phyloP scores from a whole-genome alignment of 306 rosid genomes.

The Arachis hypogaea region DNA sequence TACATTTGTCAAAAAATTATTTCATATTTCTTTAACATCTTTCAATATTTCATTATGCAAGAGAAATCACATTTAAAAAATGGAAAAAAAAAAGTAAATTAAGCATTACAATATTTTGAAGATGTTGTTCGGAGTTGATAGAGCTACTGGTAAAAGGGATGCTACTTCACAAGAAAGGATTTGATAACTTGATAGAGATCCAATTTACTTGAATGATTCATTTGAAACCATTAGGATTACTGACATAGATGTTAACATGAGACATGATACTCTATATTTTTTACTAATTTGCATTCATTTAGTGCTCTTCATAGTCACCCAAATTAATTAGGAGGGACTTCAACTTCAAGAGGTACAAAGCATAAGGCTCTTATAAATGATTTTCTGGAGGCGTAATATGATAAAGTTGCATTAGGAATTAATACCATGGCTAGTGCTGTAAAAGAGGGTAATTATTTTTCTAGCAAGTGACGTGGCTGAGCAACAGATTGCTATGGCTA shows the following conservation, averaged over 20 bases:
- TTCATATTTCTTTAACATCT: too few species aligned
- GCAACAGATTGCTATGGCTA: too few species aligned
- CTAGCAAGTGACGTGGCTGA: not conserved
- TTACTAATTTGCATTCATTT: not conserved
- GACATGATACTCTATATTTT: not conserved
- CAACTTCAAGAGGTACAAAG: too few species aligned
- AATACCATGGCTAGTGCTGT: not conserved
- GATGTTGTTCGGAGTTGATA: not conserved
- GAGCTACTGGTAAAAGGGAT: not conserved
- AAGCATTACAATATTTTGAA: constrained; percentile 9
- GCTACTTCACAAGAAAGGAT: not conserved
- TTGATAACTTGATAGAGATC: not conserved
- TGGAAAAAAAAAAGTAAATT: not conserved
- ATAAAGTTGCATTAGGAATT: not conserved
- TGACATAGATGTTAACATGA: not conserved
- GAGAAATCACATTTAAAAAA: not conserved
- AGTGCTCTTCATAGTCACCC: not conserved
- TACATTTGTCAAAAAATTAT: not conserved
- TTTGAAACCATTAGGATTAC: not conserved
- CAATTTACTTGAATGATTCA: not conserved
- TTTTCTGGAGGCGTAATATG: not conserved
- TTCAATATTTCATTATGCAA: not conserved
- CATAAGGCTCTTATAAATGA: not conserved
- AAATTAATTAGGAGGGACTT: not conserved
- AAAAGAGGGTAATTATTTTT: not conserved